phyloP scores from a whole-genome alignment of 1,139 yeast species.

The Geotrichum europaeum region DNA sequence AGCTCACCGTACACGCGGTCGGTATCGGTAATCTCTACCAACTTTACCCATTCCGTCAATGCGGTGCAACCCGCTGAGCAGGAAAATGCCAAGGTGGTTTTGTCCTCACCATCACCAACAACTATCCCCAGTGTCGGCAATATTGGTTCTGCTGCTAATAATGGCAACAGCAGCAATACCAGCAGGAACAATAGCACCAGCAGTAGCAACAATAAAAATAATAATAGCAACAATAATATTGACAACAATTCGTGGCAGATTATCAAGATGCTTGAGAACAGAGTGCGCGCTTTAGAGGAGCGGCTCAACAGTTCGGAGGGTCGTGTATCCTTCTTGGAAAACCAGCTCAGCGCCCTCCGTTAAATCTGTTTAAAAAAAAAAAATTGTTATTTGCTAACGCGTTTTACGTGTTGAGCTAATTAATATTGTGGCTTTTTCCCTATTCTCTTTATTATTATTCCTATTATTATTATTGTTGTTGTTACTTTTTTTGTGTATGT shows the following conservation, averaged over 20 bases:
- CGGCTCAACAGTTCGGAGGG: conserved; percentile 32
- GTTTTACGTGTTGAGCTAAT: neutral
- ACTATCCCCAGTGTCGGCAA: neutral
- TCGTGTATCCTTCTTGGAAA: conserved; percentile 27
- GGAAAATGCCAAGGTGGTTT: neutral
- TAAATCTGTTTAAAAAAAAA: neutral
- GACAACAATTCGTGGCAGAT: neutral
- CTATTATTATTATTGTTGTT: neutral
- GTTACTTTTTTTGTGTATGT: neutral
- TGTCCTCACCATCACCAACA: neutral
- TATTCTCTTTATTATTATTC: neutral
- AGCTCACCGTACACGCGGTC: neutral
- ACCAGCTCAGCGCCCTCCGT: conserved; percentile 3
- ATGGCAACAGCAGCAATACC: neutral
- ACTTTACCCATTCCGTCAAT: neutral
- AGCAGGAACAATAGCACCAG: neutral
- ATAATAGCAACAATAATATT: neutral
- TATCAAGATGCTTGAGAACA: conserved; percentile 26
- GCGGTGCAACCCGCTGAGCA: neutral
- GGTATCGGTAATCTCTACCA: neutral
- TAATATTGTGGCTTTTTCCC: neutral
- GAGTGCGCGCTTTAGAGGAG: conserved; percentile 31
- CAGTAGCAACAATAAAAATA: neutral
- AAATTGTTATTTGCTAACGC: neutral
- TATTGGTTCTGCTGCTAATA: neutral